These are phyloP conservation scores for Paracorniculantispora psalliotae DNA, from an alignment of 2,329 filamentous ascomycete species.

Conservation along the genomic window DNA sequence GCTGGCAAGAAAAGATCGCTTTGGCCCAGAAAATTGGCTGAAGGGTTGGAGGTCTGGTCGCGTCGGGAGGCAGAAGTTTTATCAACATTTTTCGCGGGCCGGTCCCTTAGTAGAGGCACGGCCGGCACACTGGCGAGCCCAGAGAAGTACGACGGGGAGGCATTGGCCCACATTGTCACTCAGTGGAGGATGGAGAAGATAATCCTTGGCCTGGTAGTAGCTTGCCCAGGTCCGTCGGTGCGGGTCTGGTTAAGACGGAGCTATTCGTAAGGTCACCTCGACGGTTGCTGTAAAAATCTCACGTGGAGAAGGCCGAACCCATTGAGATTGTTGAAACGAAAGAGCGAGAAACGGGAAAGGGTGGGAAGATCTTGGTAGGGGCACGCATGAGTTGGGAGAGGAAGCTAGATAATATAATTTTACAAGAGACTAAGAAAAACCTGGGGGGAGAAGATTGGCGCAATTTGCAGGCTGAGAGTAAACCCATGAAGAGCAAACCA, in stretches of 20 bases:
- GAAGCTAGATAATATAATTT: conserved; percentile 9
- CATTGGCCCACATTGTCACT: conserved; percentile 15
- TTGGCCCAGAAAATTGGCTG: conserved; percentile 16
- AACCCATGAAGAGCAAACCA: conserved; percentile 11
- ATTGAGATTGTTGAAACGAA: neutral
- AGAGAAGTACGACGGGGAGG: conserved; percentile 9
- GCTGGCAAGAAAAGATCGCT: conserved; percentile 51
- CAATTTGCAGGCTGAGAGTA: conserved; percentile 13
- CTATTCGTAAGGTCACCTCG: conserved; percentile 6
- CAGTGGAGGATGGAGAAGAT: conserved; percentile 9
- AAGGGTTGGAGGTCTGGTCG: conserved; percentile 14
- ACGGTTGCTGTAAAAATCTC: neutral
- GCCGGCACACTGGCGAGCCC: conserved; percentile 5
- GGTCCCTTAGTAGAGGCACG: conserved; percentile 8
- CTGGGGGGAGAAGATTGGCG: conserved; percentile 10
- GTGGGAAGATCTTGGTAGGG: conserved; percentile 12
- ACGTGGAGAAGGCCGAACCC: neutral
- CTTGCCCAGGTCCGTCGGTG: conserved; percentile 10
- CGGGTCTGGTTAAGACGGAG: conserved; percentile 11
- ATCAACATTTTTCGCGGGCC: conserved; percentile 11
- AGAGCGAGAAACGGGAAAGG: neutral
- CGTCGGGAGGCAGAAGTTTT: conserved; percentile 7
- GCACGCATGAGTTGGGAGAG: neutral
- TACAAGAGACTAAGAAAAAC: conserved; percentile 8
- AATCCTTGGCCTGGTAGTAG: conserved; percentile 5